Base-by-base conservation (phyloP, 148 eudicot species). In the Chenopodium quinoa region DNA sequence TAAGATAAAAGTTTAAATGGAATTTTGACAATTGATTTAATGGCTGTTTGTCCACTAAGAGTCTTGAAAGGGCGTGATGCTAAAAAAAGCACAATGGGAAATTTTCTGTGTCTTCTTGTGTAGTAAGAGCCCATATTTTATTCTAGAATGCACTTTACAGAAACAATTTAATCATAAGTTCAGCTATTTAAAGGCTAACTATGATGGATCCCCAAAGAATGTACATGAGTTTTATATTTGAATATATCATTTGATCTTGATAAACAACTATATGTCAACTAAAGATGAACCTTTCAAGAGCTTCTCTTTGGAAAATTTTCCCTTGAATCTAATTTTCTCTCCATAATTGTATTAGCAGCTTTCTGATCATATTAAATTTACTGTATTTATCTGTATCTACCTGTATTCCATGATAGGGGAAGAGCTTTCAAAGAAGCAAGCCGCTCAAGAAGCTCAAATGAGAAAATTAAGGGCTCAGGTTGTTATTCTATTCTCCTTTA, bases 381-480 rank as follows among this genome's bases (percentile, higher is more conserved):
- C 62, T 56, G 19, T 56, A 56, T 56, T 56, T 1, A 56, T 70
- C 62, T 77, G 58, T 46, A 46, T 34, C 20, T 62, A 20, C 50
- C 12, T 76, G 7, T 34, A 47, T 73, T 63, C 64, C 46, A 76
- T 80, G 52, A 71, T 89, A 96, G 99, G 99, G 67, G 99, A 93
- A 86, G 94, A 90, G 88, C 97, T 96, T 80, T 96, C 99, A 78
- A 96, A 93, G 85, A 96, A 96, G 88, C 99, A 96, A 90, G 99
- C 99, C 87, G 88, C 95, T 78, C 99, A 93, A 88, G 99, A 96
- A 90, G 88, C 91, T 82, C 90, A 87, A 74, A 96, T 96, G 64
- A 92, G 99, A 85, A 96, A 93, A 86, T 81, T 96, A 86, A 89
- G 99, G 88, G 99, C 97, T 54, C 99, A 96, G 99, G 98, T 96